Evolutionary conservation across 257 asterid genomes (phyloP).

Genomic region (Leptodermis oblonga): DNA sequence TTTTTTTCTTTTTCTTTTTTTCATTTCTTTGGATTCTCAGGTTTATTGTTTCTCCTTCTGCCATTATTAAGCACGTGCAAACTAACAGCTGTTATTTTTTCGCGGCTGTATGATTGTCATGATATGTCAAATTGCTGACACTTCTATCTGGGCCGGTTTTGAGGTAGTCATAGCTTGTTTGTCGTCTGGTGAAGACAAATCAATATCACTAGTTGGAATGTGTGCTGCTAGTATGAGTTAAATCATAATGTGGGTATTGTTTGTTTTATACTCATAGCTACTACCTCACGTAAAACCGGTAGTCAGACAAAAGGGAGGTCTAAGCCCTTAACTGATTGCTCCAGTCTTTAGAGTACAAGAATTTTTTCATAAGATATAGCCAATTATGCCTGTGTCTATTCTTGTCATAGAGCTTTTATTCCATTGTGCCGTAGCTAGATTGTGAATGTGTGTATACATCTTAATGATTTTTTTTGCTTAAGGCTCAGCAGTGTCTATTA

Average conservation of each 20-base stretch:
- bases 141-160: neutral
- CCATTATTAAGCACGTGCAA: conserved; percentile 18
- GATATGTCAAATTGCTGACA: conserved; percentile 10
- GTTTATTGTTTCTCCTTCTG: conserved; percentile 29
- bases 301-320: neutral
- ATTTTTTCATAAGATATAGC: neutral
- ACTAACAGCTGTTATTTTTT: conserved; percentile 10
- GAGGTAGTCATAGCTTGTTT: conserved; percentile 8
- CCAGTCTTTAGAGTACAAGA: neutral
- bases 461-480: neutral
- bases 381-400: neutral
- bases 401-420: neutral
- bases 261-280: neutral
- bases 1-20: neutral
- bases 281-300: conserved; percentile 5
- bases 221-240: neutral
- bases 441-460: neutral
- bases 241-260: neutral
- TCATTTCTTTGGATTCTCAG: conserved; percentile 19
- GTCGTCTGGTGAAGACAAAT: conserved; percentile 1
- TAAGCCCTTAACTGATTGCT: neutral
- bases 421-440: neutral
- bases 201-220: neutral
- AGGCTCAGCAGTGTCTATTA: neutral
- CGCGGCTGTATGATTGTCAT: conserved; percentile 9